Evolutionary conservation across 352 stramenopile species (phyloP).

Genomic region (Pythium phragmitis): DNA sequence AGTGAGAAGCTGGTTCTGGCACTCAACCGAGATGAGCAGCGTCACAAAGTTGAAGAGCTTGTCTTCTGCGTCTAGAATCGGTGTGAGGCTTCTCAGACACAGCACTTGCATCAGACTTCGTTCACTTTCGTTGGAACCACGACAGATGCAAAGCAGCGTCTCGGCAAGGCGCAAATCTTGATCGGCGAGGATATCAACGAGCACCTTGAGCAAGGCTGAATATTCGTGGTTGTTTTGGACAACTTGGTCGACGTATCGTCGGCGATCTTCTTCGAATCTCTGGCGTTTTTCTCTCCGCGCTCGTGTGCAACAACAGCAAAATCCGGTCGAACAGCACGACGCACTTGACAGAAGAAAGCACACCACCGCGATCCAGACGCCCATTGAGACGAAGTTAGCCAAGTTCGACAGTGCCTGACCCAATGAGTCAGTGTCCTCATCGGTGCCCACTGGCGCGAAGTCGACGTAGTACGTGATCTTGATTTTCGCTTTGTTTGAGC

Average conservation of each 20-base stretch:
- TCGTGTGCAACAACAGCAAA: slow-evolving; percentile 58
- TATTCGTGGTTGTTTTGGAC: slow-evolving; percentile 77
- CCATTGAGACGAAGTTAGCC: slow-evolving; percentile 36
- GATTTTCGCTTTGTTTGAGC: slow-evolving; percentile 16
- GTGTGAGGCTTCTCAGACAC: slow-evolving; percentile 2
- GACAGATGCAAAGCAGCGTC: slow-evolving; percentile 5
- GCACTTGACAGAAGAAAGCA: slow-evolving; percentile 53
- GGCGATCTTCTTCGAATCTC: slow-evolving; percentile 40
- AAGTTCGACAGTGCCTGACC: slow-evolving; percentile 31
- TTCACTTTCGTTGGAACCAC: not conserved
- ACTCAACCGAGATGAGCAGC: slow-evolving; percentile 42
- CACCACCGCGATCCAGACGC: slow-evolving; percentile 26
- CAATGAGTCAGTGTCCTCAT: slow-evolving; percentile 22
- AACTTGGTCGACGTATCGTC: slow-evolving; percentile 42
- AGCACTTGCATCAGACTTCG: slow-evolving; percentile 2
- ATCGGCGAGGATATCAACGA: slow-evolving; percentile 46
- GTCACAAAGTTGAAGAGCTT: slow-evolving; percentile 39
- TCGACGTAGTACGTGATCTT: slow-evolving; percentile 33
- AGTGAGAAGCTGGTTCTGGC: not conserved
- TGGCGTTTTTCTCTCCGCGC: slow-evolving; percentile 36
- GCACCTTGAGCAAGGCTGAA: slow-evolving; percentile 48
- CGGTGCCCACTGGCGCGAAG: slow-evolving; percentile 19
- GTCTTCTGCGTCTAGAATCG: not conserved
- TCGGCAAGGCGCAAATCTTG: slow-evolving; percentile 22
- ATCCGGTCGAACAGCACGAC: slow-evolving; percentile 44